Base-by-base conservation (phyloP, 2,329 filamentous ascomycete genomes). In the Xylariaceae sp. region DNA sequence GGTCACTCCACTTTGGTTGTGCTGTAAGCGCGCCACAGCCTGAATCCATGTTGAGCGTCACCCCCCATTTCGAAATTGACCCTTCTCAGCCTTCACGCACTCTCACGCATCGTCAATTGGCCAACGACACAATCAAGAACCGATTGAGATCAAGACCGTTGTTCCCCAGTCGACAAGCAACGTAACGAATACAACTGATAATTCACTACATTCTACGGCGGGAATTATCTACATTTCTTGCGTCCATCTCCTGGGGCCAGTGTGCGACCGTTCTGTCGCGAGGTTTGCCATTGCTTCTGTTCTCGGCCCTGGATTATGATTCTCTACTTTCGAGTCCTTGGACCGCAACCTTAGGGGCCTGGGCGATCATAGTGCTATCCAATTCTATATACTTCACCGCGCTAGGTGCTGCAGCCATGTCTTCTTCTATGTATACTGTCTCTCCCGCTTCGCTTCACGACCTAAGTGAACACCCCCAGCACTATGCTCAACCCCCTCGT, bases 381-480 rank as follows among this genome's bases (percentile, higher is more conserved):
- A n/a, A 59, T 44, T 61, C 49, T 63, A 32, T 29, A 61, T 70
- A 73, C 5, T 59, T 62, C 58, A 52, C 59, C 58, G 60, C 62
- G 60, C 60, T 55, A 58, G 47, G 43, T 55, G 49, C 45, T 59
- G 61, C 63, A 66, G 65, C 62, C 65, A 77, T 78, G 75, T 70
- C 74, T 69, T 70, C 74, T 69, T 75, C 72, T 47, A 69, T 71
- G 61, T 75, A 72, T 63, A 72, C 71, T 55, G 65, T 73, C 59
- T 69, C 70, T 57, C 70, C 71, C 57, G 66, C 70, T 54, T 72
- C 70, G 61, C 68, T 74, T 61, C 66, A 71, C 61, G 69, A 73
- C 62, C 65, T 69, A 53, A 64, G 64, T 57, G 67, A 64, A 50
- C 60, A 61, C 56, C 51, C 65, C 43, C 60, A 62, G 53, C 59